A percentile compares a stretch with the other conserved stretches of the same genome.
Conservation (phyloP, 352 stramenopile species). For the Phytophthora boehmeriae region DNA sequence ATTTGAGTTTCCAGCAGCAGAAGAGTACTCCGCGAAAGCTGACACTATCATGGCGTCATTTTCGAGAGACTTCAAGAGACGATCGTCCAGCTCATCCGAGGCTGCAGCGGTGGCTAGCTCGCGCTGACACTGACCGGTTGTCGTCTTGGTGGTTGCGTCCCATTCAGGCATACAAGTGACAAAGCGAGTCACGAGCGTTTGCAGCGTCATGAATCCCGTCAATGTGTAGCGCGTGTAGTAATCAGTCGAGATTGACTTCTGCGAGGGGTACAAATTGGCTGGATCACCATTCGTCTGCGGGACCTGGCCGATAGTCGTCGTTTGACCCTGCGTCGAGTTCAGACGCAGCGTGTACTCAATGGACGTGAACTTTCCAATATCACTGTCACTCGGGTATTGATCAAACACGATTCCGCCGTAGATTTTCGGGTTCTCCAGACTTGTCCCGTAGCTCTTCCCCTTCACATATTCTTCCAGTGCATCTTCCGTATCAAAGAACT, state of each 20-base stretch:
- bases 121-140: constrained; percentile 46
- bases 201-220: constrained; percentile 60
- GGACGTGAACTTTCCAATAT: constrained; percentile 44
- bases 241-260: constrained; percentile 34
- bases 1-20: constrained; percentile 8
- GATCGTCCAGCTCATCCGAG: constrained; percentile 27
- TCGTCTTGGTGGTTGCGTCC: constrained; percentile 37
- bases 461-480: constrained; percentile 54
- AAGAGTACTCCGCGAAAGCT: constrained; percentile 16
- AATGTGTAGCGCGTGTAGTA: constrained; percentile 52
- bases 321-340: constrained; percentile 45
- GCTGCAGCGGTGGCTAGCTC: constrained; percentile 29
- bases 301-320: constrained; percentile 21
- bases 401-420: constrained; percentile 67
- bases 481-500: constrained; percentile 51
- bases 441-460: constrained; percentile 43
- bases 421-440: constrained; percentile 49
- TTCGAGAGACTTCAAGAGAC: constrained; percentile 39
- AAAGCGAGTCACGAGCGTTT: constrained; percentile 68
- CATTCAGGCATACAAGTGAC: constrained; percentile 60
- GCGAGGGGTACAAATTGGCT: constrained; percentile 30
- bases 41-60: constrained; percentile 46
- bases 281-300: constrained; percentile 41
- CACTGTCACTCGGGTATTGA: constrained; percentile 27
- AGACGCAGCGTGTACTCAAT: constrained; percentile 69